phyloP scores from a whole-genome alignment of 257 asterid genomes.

The Vinca minor region DNA sequence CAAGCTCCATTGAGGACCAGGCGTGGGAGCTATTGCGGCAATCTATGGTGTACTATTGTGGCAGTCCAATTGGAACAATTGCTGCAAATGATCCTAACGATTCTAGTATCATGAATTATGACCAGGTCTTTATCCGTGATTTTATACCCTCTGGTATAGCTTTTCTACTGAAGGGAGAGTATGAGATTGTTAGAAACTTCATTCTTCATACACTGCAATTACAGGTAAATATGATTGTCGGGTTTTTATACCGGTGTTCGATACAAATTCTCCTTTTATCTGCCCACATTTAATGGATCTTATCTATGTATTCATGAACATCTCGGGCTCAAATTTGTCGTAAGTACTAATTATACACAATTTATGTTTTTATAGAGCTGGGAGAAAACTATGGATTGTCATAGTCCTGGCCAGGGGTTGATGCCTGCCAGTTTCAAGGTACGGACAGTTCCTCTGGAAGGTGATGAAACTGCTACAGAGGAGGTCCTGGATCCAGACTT shows the following conservation, averaged over 20 bases:
- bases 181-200: slow-evolving; percentile 70
- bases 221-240: slow-evolving; percentile 37
- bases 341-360: not conserved
- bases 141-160: slow-evolving; percentile 72
- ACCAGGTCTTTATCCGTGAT: slow-evolving; percentile 69
- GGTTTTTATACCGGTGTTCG: not conserved
- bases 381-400: slow-evolving; percentile 81
- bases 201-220: slow-evolving; percentile 70
- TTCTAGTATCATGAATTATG: slow-evolving; percentile 55
- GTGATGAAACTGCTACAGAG: slow-evolving; percentile 51
- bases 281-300: not conserved
- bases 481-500: slow-evolving; percentile 74
- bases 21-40: slow-evolving; percentile 56
- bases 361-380: slow-evolving; percentile 43
- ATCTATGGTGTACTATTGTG: slow-evolving; percentile 55
- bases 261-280: not conserved
- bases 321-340: not conserved
- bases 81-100: slow-evolving; percentile 60
- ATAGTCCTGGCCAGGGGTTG: slow-evolving; percentile 79
- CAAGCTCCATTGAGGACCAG: slow-evolving; percentile 48
- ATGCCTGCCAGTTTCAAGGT: slow-evolving; percentile 83
- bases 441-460: slow-evolving; percentile 55
- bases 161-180: slow-evolving; percentile 62
- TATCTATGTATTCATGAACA: not conserved
- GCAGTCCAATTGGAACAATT: slow-evolving; percentile 62